Conservation (phyloP, 345 rosid species). For the Populus alba region DNA sequence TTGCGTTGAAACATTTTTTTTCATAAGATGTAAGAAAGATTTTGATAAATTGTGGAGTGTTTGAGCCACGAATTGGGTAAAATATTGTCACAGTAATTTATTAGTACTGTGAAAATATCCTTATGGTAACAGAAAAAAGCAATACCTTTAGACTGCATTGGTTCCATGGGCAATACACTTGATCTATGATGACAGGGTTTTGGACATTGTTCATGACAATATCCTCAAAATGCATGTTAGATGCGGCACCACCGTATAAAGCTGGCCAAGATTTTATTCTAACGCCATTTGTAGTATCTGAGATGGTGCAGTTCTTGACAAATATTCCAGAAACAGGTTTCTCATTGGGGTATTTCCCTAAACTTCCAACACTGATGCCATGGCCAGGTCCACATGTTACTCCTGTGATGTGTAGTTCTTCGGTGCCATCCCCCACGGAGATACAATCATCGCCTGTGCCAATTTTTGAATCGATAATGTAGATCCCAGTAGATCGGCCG, state of each 20-base stretch:
- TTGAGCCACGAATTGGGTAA: too few relatives aligned
- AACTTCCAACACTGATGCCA: not conserved
- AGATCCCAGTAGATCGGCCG: too few relatives aligned
- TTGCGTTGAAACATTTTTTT: too few relatives aligned
- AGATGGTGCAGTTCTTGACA: not conserved
- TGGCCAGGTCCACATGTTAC: not conserved
- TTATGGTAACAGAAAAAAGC: too few relatives aligned
- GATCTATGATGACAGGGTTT: not conserved
- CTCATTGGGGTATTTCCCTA: not conserved
- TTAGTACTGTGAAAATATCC: not conserved
- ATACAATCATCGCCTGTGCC: not conserved
- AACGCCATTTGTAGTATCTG: not conserved
- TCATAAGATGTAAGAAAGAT: too few relatives aligned
- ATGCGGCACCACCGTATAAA: not conserved
- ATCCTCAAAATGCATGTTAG: not conserved
- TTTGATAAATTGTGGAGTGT: too few relatives aligned
- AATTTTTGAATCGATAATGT: not conserved
- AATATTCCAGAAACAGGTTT: not conserved
- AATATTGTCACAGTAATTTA: not conserved
- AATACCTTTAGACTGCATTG: not conserved
- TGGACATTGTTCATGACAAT: slow-evolving; percentile 3
- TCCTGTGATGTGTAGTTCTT: not conserved
- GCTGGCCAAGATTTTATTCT: slow-evolving; percentile 1
- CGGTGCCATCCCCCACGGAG: not conserved
- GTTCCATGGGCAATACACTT: not conserved